Evolutionary conservation across 176 grass and related monocot species (phyloP).

Genomic region (Carex pumila): DNA sequence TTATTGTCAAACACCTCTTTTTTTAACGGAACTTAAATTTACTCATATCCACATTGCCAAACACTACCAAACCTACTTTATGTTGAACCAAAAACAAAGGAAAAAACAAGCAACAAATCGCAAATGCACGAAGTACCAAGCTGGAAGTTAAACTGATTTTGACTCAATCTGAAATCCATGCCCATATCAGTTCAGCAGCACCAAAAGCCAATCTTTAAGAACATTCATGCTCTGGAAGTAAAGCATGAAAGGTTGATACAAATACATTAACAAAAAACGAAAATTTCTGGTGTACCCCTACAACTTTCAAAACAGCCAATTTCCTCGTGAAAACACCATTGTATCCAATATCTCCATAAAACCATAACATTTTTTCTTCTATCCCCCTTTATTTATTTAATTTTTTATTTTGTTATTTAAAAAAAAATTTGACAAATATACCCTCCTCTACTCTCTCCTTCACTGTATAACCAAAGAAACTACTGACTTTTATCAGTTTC

Average conservation of each 20-base stretch:
- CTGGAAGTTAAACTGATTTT: neutral
- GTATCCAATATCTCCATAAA: no score
- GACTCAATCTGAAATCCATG: neutral
- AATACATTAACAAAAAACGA: neutral
- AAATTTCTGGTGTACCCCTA: no score
- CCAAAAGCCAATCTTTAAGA: neutral
- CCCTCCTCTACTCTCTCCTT: no score
- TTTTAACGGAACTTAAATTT: no score
- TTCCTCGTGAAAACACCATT: no score
- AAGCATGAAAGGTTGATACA: neutral
- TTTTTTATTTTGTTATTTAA: no score
- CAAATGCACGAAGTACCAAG: neutral
- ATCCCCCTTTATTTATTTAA: no score
- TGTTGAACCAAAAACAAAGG: neutral
- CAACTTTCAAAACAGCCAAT: no score
- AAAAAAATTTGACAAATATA: no score
- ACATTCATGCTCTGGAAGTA: neutral
- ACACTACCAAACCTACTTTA: neutral
- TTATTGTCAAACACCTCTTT: no score
- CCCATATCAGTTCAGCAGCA: neutral
- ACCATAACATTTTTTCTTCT: no score
- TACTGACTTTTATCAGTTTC: conserved; percentile 65
- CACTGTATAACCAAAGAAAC: conserved; percentile 17
- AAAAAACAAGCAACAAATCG: neutral
- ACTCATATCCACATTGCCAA: no score